These are phyloP conservation scores for Glaciozyma antarctica DNA, from an alignment of 768 basidiomycete genomes.

Conservation along the genomic window DNA sequence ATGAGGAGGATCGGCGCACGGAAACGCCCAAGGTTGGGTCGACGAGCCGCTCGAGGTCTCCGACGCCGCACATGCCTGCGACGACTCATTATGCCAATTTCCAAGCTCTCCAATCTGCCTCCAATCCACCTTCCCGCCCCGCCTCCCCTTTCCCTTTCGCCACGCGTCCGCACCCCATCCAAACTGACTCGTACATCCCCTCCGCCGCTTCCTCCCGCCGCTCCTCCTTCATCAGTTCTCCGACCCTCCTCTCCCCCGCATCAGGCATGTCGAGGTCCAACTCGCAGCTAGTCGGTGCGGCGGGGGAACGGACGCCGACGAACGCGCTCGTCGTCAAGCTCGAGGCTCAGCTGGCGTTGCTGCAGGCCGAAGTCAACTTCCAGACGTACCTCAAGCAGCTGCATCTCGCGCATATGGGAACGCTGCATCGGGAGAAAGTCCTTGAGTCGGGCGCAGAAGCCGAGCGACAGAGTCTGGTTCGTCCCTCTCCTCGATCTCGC, in stretches of 20 bases:
- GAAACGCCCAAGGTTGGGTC: not conserved
- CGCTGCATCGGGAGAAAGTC: slow-evolving; percentile 63
- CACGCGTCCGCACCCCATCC: not conserved
- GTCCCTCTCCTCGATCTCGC: not conserved
- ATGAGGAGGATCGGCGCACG: too few relatives aligned
- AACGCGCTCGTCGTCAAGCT: slow-evolving; percentile 47
- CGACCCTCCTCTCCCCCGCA: slow-evolving; percentile 6
- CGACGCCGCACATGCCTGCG: slow-evolving; percentile 22
- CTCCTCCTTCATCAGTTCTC: not conserved
- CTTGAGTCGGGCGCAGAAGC: slow-evolving; percentile 64
- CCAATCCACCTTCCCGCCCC: slow-evolving; percentile 11
- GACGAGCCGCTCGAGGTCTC: not conserved
- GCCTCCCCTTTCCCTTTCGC: not conserved
- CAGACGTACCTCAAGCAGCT: slow-evolving; percentile 74
- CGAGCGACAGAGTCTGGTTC: slow-evolving; percentile 69
- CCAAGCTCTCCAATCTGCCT: slow-evolving; percentile 19
- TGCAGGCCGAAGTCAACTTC: slow-evolving; percentile 74
- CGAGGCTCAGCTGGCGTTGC: slow-evolving; percentile 63
- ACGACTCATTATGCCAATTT: slow-evolving; percentile 29
- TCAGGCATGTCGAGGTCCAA: not conserved
- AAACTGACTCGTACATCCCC: not conserved
- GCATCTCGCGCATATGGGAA: slow-evolving; percentile 71
- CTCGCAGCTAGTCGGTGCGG: not conserved
- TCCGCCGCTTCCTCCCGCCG: not conserved
- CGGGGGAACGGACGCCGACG: not conserved